These are phyloP conservation scores for Aspergillus pseudoterreus DNA, from an alignment of 2,329 filamentous ascomycete genomes.

Conservation along the genomic window DNA sequence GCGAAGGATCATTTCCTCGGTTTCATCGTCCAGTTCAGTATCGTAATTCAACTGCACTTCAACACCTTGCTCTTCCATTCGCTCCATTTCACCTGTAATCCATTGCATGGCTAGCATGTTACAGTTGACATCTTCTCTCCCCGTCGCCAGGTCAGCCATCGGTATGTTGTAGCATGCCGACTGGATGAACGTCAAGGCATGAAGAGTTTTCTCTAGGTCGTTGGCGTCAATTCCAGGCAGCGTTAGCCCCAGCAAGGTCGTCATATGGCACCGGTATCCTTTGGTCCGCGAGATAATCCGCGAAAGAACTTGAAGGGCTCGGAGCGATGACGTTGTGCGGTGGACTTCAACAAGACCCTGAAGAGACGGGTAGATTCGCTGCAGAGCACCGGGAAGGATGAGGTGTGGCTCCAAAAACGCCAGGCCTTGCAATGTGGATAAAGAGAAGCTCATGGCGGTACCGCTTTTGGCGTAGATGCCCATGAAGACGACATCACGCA, in stretches of 20 bases:
- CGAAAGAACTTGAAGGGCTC: constrained; percentile 86
- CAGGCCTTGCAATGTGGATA: constrained; percentile 83
- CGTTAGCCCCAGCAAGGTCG: constrained; percentile 84
- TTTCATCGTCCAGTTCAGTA: constrained; percentile 74
- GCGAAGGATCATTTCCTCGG: constrained; percentile 81
- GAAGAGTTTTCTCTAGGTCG: constrained; percentile 92
- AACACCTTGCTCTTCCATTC: constrained; percentile 84
- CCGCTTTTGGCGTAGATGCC: constrained; percentile 95
- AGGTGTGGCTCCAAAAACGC: constrained; percentile 87
- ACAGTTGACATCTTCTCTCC: constrained; percentile 64
- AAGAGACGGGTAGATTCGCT: constrained; percentile 94
- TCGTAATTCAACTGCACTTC: constrained; percentile 83
- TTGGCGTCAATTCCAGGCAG: constrained; percentile 97
- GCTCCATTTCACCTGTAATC: constrained; percentile 90
- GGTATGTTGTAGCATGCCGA: constrained; percentile 95
- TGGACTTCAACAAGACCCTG: constrained; percentile 97
- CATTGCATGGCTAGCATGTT: constrained; percentile 81
- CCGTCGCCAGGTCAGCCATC: constrained; percentile 74
- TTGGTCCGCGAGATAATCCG: constrained; percentile 89
- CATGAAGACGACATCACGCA: constrained; percentile 96
- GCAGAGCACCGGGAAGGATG: constrained; percentile 86
- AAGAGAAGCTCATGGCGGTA: constrained; percentile 85
- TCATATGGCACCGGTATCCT: constrained; percentile 95
- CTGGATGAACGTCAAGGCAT: constrained; percentile 92
- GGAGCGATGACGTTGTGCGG: constrained; percentile 87